These are phyloP conservation scores for Pseudogymnoascus destructans DNA, from an alignment of 2,329 filamentous ascomycete genomes.

Conservation along the genomic window DNA sequence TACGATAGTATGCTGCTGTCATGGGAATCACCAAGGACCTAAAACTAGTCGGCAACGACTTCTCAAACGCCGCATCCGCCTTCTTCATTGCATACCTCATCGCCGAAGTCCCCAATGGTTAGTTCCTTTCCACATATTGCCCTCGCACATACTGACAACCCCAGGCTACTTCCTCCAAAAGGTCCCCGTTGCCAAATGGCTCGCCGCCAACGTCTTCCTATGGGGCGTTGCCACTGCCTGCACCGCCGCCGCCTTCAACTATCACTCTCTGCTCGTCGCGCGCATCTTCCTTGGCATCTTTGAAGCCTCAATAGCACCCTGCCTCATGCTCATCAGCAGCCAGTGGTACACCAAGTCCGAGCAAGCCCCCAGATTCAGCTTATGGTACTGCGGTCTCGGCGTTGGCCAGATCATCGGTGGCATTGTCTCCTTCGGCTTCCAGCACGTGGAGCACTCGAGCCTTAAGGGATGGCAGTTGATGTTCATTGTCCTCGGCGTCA, in stretches of 20 bases:
- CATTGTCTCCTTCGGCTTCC: constrained; percentile 39
- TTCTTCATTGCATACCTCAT: constrained; percentile 49
- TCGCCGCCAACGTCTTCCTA: constrained; percentile 43
- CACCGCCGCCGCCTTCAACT: constrained; percentile 40
- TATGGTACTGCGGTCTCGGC: constrained; percentile 49
- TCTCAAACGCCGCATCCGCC: constrained; percentile 47
- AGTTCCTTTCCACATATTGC: constrained; percentile 15
- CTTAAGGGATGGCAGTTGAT: constrained; percentile 36
- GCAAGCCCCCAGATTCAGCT: constrained; percentile 43
- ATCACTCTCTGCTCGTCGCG: constrained; percentile 39
- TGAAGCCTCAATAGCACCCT: constrained; percentile 46
- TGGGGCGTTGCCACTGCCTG: constrained; percentile 46
- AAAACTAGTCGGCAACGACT: constrained; percentile 44
- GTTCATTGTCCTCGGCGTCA: constrained; percentile 36
- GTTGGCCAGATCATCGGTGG: constrained; percentile 41
- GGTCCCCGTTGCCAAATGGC: constrained; percentile 46
- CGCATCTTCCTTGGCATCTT: constrained; percentile 48
- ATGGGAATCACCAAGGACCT: constrained; percentile 48
- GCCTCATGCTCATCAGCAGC: constrained; percentile 46
- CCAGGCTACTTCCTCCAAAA: constrained; percentile 45
- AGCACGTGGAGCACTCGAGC: constrained; percentile 30
- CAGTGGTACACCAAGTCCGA: constrained; percentile 46
- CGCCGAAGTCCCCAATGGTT: constrained; percentile 47
- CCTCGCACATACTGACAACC: background rate
- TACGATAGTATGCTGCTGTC: constrained; percentile 45